Evolutionary conservation across 306 rosid genomes (phyloP), one percentile per base, ranked within the genome.

Genomic region (Erythrophleum fordii): DNA sequence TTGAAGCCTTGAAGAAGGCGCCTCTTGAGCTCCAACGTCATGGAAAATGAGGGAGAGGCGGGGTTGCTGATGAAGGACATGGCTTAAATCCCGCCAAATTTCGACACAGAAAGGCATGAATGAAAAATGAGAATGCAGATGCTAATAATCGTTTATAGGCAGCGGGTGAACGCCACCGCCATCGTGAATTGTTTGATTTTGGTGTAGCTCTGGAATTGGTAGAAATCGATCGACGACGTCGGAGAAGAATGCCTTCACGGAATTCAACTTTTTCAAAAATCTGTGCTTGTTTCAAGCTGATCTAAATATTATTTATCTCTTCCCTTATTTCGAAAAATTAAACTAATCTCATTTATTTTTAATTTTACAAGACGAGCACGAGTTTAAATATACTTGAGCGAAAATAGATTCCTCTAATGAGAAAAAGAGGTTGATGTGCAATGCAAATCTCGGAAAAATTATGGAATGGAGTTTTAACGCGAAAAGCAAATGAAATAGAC

Each of bases 21-120:
- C 0, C 85, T 84, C 77, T 87, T 90, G 61, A 89, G 81, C 60
- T 88, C 90, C 53, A 71, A 28, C 6, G 86, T 87, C 82, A 73
- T 81, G 45, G 39, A 73, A 56, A 59, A 60, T 46, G 75, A 66
- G 17, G 77, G 76, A 44, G 83, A 87, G 45, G 59, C 25, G 45
- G 84, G 76, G 35, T 20, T 65, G 77, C 76, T 55, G 76, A 82
- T 67, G 66, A 69, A 75, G 79, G 66, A 61, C 88, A 85, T 85
- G 51, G 55, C 60, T 67, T 22, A 72, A 28, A 6, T 74, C 55
- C 66, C 13, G 53, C 78, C 35, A 56, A 53, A 35, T 12, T 73
- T 45, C 16, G 2, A 20, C 0, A 37, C 18, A 4, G 59, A 71
- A 48, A 28, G 39, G 5, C 56, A 31, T 25, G 73, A 31, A 64